phyloP scores from a whole-genome alignment of 2,329 filamentous ascomycete genomes.

The Polychaeton citri region DNA sequence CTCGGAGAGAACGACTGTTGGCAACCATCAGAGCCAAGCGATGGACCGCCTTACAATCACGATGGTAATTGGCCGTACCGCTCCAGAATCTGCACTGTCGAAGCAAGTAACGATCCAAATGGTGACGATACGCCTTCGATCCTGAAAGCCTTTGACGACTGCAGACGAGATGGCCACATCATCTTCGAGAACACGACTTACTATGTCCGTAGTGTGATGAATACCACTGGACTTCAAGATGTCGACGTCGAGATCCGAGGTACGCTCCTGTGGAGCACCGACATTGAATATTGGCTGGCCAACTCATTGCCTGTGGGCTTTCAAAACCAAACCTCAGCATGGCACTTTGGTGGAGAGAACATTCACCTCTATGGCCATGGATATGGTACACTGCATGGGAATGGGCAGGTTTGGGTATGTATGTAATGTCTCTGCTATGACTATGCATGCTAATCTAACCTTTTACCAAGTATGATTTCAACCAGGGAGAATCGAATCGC shows the following conservation, averaged over 20 bases:
- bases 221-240: constrained; percentile 33
- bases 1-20: constrained; percentile 14
- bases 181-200: constrained; percentile 38
- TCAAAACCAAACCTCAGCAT: constrained; percentile 43
- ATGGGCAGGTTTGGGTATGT: constrained; percentile 46
- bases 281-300: constrained; percentile 39
- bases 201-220: constrained; percentile 37
- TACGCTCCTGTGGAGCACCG: constrained; percentile 29
- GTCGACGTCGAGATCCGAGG: constrained; percentile 36
- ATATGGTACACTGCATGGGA: constrained; percentile 43
- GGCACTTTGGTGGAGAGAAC: constrained; percentile 41
- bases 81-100: constrained; percentile 10
- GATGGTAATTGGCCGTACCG: constrained; percentile 11
- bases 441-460: constrained; percentile 5
- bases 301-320: constrained; percentile 39
- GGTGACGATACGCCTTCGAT: constrained; percentile 40
- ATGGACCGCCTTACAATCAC: constrained; percentile 11
- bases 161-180: constrained; percentile 36
- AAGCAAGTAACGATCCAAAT: constrained; percentile 7
- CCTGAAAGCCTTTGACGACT: constrained; percentile 35
- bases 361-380: constrained; percentile 38
- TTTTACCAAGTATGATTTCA: constrained; percentile 1
- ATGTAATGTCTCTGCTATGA: neutral
- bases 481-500: constrained; percentile 30
- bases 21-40: constrained; percentile 8